A percentile compares a stretch with the other conserved stretches of the same genome.
Evolutionary conservation across 2,329 filamentous ascomycete genomes (phyloP).

Genomic region (Cylindrodendrum hubeiense): DNA sequence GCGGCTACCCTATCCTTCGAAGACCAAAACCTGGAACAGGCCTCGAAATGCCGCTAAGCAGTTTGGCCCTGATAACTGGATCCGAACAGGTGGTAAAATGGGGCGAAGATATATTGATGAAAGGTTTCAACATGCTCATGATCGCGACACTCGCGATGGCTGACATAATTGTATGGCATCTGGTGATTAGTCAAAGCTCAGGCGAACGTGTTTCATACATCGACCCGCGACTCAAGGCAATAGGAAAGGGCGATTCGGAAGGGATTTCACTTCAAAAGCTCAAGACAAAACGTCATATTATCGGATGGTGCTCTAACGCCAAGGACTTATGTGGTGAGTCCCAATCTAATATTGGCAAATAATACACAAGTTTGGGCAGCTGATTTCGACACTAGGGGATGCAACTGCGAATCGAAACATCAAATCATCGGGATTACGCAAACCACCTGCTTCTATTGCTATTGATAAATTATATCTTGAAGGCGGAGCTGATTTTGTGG

Average conservation of each 20-base stretch:
- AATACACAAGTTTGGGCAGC: no score
- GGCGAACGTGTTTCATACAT: constrained; percentile 24
- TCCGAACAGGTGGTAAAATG: constrained; percentile 12
- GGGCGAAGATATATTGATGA: constrained; percentile 13
- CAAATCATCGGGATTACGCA: neutral
- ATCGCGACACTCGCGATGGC: neutral
- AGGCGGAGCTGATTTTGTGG: constrained; percentile 1
- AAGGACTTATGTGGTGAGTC: constrained; percentile 23
- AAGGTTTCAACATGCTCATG: constrained; percentile 25
- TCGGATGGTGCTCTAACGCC: constrained; percentile 26
- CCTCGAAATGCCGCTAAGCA: constrained; percentile 12
- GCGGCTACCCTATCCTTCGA: constrained; percentile 10
- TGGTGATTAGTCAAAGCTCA: neutral
- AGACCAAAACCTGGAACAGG: constrained; percentile 14
- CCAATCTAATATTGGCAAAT: no score
- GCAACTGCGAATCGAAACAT: neutral
- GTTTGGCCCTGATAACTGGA: neutral
- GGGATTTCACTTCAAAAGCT: neutral
- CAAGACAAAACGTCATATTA: constrained; percentile 20
- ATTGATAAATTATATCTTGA: constrained; percentile 28
- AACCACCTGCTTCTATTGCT: neutral
- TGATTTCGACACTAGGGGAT: no score
- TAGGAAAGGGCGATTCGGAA: neutral
- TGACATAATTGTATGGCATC: constrained; percentile 29
- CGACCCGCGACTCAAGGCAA: neutral